Base-by-base conservation (phyloP, 768 basidiomycete species). In the Tricholoma bakamatsutake region DNA sequence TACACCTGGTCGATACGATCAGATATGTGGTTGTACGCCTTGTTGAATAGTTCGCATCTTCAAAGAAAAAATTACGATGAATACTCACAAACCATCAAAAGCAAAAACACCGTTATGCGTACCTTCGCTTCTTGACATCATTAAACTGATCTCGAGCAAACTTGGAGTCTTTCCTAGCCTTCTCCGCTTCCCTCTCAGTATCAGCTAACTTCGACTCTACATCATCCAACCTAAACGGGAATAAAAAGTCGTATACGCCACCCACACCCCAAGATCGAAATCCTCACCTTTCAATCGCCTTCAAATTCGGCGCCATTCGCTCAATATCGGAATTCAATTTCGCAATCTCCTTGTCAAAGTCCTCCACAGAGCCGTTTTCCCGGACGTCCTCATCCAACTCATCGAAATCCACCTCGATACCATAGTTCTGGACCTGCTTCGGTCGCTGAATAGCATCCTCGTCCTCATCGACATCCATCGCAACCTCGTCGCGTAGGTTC, bases 1-100 rank as follows among this genome's bases (percentile, higher is more conserved):
- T 99, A 99, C 0, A 98, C 95, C 59, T 87, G 80, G 65, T 98
- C 95, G 60, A 99, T 99, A 39, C 84, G 79, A 57, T 95, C 93
- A 10, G 95, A 90, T 54, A 99, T 98, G 64, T 99, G 95, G 58
- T 86, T 88, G 74, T 93, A 99, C 0, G 97, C 97, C 62, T 88
- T 91, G 71, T 95, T 94, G 78, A 98, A 98, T 21, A 96, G 68
- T 57, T 98, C 92, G 56, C 79, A 80, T 70, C 79, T 80, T 57
- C 4, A 40, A 24, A 6, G 52, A 18, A 21, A 9, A n/a, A 53
- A 9, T 15, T 30, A 17, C 10, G 9, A 42, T 42, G 17, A 21
- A 17, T 10, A 42, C 3, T n/a, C n/a, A n/a, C n/a, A n/a, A n/a
- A n/a, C n/a, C n/a, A n/a, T 37, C 62, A 13, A 13, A 31, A 51